Conservation (phyloP, 2,329 filamentous ascomycete species). For the Colletotrichum liriopes region DNA sequence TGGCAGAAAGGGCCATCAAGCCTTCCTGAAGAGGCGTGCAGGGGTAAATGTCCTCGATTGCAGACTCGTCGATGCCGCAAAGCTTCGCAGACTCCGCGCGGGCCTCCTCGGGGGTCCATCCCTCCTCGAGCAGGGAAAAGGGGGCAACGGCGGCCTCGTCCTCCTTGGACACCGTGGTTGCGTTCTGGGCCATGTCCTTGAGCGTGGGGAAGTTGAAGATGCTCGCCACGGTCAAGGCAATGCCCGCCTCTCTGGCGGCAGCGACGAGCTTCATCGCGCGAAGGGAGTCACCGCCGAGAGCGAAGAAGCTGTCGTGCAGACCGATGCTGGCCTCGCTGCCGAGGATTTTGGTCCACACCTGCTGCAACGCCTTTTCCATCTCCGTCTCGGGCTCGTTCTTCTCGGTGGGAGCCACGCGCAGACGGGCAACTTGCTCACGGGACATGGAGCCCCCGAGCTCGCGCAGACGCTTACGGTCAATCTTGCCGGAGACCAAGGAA, state of each 20-base stretch:
- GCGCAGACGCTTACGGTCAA: constrained; percentile 64
- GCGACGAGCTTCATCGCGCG: constrained; percentile 67
- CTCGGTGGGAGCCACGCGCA: constrained; percentile 50
- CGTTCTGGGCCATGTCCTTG: constrained; percentile 59
- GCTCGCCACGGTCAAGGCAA: constrained; percentile 61
- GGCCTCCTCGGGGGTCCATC: constrained; percentile 54
- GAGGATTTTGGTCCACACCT: constrained; percentile 57
- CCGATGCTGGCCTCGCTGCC: constrained; percentile 53
- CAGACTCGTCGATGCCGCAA: constrained; percentile 54
- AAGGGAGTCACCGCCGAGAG: constrained; percentile 66
- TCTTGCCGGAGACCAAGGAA: constrained; percentile 64
- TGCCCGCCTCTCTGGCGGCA: constrained; percentile 55
- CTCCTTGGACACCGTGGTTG: constrained; percentile 46
- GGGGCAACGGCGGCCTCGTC: constrained; percentile 44
- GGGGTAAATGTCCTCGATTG: constrained; percentile 67
- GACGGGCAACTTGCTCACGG: constrained; percentile 57
- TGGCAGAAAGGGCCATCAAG: constrained; percentile 67
- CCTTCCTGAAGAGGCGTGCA: constrained; percentile 70
- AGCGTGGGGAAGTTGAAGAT: constrained; percentile 64
- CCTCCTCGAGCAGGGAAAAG: constrained; percentile 58
- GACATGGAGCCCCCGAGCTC: constrained; percentile 60
- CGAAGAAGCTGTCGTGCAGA: constrained; percentile 62
- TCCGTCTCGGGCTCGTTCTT: constrained; percentile 56
- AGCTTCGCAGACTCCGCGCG: constrained; percentile 56
- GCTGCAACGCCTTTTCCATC: constrained; percentile 56